A percentile compares a stretch with the other conserved stretches of the same genome.
Evolutionary conservation across 148 eudicot species (phyloP).

Genomic region (Vaccinium macrocarpon): DNA sequence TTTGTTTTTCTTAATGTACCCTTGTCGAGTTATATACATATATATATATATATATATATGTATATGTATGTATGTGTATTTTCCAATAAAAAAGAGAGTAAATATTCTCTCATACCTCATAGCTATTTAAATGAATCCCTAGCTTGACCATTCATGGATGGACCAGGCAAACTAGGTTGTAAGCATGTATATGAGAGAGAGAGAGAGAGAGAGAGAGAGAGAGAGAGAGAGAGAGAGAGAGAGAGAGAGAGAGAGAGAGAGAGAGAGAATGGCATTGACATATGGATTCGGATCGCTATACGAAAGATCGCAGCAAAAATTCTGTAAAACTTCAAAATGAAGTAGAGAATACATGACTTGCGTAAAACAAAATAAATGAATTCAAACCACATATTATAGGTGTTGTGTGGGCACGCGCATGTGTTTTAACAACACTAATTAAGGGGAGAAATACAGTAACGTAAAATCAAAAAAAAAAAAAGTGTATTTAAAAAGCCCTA

Average conservation of each 20-base stretch:
- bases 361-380: neutral
- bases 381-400: neutral
- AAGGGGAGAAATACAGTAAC: neutral
- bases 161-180: neutral
- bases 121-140: neutral
- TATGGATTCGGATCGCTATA: too few species aligned
- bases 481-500: neutral
- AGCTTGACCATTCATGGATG: neutral
- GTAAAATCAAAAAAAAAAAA: neutral
- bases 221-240: neutral
- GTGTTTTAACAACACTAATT: neutral
- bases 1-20: too few species aligned
- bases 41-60: too few species aligned
- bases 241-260: slow-evolving; percentile 2
- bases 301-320: too few species aligned
- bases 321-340: too few species aligned
- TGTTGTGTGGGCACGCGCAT: neutral
- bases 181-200: neutral
- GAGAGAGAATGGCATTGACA: too few species aligned
- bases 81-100: neutral
- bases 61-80: too few species aligned
- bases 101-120: neutral
- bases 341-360: too few species aligned
- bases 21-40: too few species aligned
- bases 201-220: slow-evolving; percentile 4